A percentile compares a stretch with the other conserved stretches of the same genome.
Evolutionary conservation across 1,284 basidiomycete genomes (phyloP).

Genomic region (Sanghuangporus baumii): DNA sequence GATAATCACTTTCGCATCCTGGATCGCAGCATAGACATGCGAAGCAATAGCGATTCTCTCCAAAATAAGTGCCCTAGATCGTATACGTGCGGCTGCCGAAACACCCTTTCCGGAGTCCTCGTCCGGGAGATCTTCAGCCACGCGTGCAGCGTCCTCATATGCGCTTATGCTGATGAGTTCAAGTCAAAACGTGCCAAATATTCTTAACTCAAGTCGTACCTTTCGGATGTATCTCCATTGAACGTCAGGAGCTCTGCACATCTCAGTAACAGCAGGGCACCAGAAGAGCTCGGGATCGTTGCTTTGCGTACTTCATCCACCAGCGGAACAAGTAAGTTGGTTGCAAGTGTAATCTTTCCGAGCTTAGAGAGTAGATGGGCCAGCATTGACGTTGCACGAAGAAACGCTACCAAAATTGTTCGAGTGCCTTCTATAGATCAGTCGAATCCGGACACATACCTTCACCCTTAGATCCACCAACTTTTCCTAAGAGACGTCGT

Average conservation of each 20-base stretch:
- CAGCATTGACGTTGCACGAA: constrained; percentile 60
- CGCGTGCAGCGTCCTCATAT: constrained; percentile 52
- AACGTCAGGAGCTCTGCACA: constrained; percentile 63
- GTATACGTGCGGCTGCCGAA: constrained; percentile 51
- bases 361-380: constrained; percentile 74
- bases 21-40: constrained; percentile 60
- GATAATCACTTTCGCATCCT: constrained; percentile 53
- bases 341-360: constrained; percentile 67
- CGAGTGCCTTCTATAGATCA: background rate
- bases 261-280: constrained; percentile 53
- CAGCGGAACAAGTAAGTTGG: constrained; percentile 53
- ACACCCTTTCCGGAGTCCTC: constrained; percentile 40
- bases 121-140: constrained; percentile 36
- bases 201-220: constrained; percentile 36
- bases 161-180: constrained; percentile 37
- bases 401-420: constrained; percentile 44
- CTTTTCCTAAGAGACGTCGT: constrained; percentile 33
- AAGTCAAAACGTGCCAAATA: background rate
- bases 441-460: background rate
- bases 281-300: constrained; percentile 43
- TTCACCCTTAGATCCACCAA: constrained; percentile 2
- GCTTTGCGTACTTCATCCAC: constrained; percentile 39
- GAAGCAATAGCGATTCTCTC: constrained; percentile 72
- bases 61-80: constrained; percentile 49
- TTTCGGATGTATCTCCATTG: constrained; percentile 53